Evolutionary conservation across 2,329 filamentous ascomycete species (phyloP).

Genomic region (Emmonsia crescens): DNA sequence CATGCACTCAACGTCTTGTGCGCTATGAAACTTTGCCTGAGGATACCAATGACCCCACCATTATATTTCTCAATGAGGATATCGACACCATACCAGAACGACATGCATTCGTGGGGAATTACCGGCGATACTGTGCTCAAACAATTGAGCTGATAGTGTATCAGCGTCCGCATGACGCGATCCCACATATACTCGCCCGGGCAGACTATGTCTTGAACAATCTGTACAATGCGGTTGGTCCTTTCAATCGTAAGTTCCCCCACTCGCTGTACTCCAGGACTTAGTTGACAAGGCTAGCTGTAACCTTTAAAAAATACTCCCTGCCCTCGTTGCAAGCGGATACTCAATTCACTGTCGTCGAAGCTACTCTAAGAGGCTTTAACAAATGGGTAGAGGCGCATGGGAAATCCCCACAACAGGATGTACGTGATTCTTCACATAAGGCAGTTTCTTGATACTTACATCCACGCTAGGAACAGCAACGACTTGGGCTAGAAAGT

Average conservation of each 20-base stretch:
- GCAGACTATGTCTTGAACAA: conserved; percentile 64
- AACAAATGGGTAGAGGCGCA: conserved; percentile 59
- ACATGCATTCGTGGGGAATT: conserved; percentile 92
- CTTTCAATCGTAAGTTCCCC: conserved; percentile 50
- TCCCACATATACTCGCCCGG: conserved; percentile 73
- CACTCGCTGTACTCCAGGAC: not conserved
- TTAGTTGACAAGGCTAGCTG: conserved; percentile 17
- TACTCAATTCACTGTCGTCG: conserved; percentile 78
- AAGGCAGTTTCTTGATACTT: not conserved
- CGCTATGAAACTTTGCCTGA: conserved; percentile 80
- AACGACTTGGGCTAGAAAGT: conserved; percentile 28
- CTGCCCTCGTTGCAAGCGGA: conserved; percentile 58
- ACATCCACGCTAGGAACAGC: conserved; percentile 22
- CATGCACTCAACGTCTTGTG: conserved; percentile 71
- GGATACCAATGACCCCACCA: conserved; percentile 66
- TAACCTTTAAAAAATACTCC: conserved; percentile 31
- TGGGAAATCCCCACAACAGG: conserved; percentile 42
- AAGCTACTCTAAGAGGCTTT: conserved; percentile 80
- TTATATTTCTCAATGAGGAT: conserved; percentile 78
- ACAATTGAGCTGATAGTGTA: conserved; percentile 81
- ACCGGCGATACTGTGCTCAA: conserved; percentile 77
- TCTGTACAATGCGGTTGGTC: conserved; percentile 59
- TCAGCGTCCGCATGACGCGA: conserved; percentile 70
- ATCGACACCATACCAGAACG: conserved; percentile 90
- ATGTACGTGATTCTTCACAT: conserved; percentile 23